phyloP scores from a whole-genome alignment of 2,329 filamentous ascomycete species.

The Colletotrichum cordylinicola region DNA sequence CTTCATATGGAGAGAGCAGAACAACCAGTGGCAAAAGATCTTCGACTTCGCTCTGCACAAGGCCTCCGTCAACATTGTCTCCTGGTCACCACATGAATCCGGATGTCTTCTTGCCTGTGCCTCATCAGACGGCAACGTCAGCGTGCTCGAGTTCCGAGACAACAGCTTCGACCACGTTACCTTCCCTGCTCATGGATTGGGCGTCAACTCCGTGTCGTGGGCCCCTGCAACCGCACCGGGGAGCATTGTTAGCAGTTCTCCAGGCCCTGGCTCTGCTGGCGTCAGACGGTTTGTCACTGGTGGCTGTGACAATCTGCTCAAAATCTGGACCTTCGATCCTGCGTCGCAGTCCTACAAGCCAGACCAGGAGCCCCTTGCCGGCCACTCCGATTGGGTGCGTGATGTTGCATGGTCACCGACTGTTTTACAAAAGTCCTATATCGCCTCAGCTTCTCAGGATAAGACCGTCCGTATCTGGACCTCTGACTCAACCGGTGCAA shows the following conservation, averaged over 20 bases:
- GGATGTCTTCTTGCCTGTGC: constrained; percentile 95
- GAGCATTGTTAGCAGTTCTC: constrained; percentile 78
- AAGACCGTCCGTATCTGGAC: constrained; percentile 99
- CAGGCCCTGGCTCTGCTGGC: constrained; percentile 63
- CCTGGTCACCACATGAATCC: constrained; percentile 96
- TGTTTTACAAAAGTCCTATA: constrained; percentile 94
- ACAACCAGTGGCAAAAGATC: constrained; percentile 79
- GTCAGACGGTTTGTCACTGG: constrained; percentile 91
- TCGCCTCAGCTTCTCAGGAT: constrained; percentile 93
- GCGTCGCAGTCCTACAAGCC: constrained; percentile 66
- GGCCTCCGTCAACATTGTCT: constrained; percentile 93
- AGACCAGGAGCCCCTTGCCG: constrained; percentile 70
- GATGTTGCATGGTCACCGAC: constrained; percentile 98
- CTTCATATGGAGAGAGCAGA: constrained; percentile 95
- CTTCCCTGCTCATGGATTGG: constrained; percentile 90
- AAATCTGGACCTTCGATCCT: constrained; percentile 86
- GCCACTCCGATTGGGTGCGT: constrained; percentile 95
- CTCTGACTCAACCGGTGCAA: constrained; percentile 67
- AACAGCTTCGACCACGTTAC: constrained; percentile 89
- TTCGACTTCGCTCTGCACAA: constrained; percentile 95
- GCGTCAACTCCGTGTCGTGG: constrained; percentile 96
- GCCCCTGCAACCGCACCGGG: constrained; percentile 85
- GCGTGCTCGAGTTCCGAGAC: constrained; percentile 95
- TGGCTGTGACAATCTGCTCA: constrained; percentile 90
- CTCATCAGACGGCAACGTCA: constrained; percentile 91